Conservation (phyloP, 768 basidiomycete genomes). For the Daedaleopsis sinensis region DNA sequence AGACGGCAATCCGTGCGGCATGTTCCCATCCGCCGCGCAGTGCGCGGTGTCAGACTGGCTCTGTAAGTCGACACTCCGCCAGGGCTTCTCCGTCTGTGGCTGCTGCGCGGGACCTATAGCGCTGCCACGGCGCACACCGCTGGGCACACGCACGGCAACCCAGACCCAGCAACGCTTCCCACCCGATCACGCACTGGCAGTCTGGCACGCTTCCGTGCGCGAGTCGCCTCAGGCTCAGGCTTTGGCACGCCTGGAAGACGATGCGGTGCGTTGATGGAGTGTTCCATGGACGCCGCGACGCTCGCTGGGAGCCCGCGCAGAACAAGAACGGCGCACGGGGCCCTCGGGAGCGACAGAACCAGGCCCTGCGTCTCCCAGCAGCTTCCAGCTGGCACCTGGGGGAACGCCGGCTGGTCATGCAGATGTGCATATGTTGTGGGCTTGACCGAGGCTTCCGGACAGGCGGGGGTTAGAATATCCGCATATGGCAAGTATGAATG, state of each 20-base stretch:
- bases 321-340: too few relatives aligned
- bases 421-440: too few relatives aligned
- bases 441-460: too few relatives aligned
- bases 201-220: not conserved
- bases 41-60: slow-evolving; percentile 14
- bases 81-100: slow-evolving; percentile 5
- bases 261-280: not conserved
- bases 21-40: not conserved
- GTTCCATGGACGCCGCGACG: not conserved
- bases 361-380: too few relatives aligned
- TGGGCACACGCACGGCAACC: not conserved
- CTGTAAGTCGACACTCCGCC: not conserved
- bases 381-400: too few relatives aligned
- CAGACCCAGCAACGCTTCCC: not conserved
- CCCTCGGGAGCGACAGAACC: not conserved
- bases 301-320: too few relatives aligned
- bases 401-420: too few relatives aligned
- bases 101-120: slow-evolving; percentile 10
- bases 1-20: not conserved
- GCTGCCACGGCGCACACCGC: slow-evolving; percentile 8
- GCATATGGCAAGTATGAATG: slow-evolving; percentile 9
- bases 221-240: not conserved
- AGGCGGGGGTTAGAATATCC: slow-evolving; percentile 16
- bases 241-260: too few relatives aligned
- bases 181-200: not conserved